phyloP scores from a whole-genome alignment of 108 stramenopile species.

The Nitzschia sp. region DNA sequence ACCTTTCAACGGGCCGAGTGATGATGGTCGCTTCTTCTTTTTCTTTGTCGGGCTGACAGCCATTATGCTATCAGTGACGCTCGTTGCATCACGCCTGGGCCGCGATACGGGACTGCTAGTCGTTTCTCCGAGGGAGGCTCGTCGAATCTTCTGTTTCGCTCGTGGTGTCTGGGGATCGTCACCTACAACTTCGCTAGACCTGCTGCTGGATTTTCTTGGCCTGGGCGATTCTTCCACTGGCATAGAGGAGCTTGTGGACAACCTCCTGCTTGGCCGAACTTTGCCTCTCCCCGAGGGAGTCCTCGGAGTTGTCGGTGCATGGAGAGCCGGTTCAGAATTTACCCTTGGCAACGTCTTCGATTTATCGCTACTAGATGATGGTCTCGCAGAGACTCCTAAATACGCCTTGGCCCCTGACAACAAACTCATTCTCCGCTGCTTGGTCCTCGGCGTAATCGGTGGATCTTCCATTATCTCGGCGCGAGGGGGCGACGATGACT shows the following conservation, averaged over 20 bases:
- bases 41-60: constrained; percentile 4
- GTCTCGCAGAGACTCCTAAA: not conserved
- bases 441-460: constrained; percentile 4
- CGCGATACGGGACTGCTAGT: not conserved
- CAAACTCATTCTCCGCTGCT: not conserved
- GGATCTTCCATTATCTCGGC: not conserved
- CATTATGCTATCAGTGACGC: not conserved
- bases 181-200: no score
- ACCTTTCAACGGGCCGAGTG: no score
- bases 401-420: constrained; percentile 8
- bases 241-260: no score
- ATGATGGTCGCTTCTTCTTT: not conserved
- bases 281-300: not conserved
- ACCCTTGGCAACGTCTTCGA: not conserved
- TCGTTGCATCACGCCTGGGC: not conserved
- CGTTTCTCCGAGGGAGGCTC: not conserved
- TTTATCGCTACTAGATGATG: no score
- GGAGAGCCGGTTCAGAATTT: not conserved
- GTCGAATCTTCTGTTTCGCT: constrained; percentile 8
- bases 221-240: not conserved
- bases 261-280: no score
- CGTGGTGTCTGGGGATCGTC: constrained; percentile 3
- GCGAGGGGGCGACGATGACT: no score
- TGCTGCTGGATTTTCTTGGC: not conserved
- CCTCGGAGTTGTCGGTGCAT: not conserved